phyloP scores from a whole-genome alignment of 257 asterid species.

The Marsdenia floribunda region DNA sequence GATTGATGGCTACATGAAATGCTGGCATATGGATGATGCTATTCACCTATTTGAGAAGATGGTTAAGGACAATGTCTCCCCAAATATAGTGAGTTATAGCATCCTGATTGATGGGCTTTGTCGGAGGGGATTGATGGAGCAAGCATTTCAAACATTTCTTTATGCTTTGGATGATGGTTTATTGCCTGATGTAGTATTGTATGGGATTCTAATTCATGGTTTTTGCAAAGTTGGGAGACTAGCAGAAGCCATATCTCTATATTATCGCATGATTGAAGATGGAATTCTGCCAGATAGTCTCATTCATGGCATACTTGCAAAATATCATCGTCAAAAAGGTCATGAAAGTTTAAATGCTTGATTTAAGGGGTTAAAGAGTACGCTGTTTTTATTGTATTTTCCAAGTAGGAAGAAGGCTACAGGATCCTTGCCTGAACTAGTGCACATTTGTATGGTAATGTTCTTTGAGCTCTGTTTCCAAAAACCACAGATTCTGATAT shows the following conservation, averaged over 20 bases:
- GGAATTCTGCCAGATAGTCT: slow-evolving; percentile 31
- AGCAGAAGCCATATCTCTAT: slow-evolving; percentile 29
- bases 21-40: slow-evolving; percentile 18
- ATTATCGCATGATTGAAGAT: slow-evolving; percentile 28
- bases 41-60: slow-evolving; percentile 16
- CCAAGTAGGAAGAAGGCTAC: not conserved
- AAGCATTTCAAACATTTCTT: slow-evolving; percentile 23
- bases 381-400: not conserved
- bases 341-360: not conserved
- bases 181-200: slow-evolving; percentile 32
- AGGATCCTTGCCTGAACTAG: not conserved
- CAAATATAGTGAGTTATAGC: slow-evolving; percentile 20
- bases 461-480: not conserved
- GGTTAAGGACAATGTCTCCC: slow-evolving; percentile 9
- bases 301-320: slow-evolving; percentile 20
- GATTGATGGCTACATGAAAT: slow-evolving; percentile 29
- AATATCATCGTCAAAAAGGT: slow-evolving; percentile 17
- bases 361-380: slow-evolving; percentile 10
- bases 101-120: slow-evolving; percentile 30
- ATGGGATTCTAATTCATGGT: slow-evolving; percentile 36
- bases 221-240: slow-evolving; percentile 33
- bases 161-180: slow-evolving; percentile 27
- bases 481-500: not conserved
- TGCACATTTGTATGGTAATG: not conserved
- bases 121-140: slow-evolving; percentile 22